A percentile compares a stretch with the other conserved stretches of the same genome.
These are phyloP conservation scores for Cytospora leucostoma DNA, from an alignment of 2,329 filamentous ascomycete genomes.

Conservation along the genomic window DNA sequence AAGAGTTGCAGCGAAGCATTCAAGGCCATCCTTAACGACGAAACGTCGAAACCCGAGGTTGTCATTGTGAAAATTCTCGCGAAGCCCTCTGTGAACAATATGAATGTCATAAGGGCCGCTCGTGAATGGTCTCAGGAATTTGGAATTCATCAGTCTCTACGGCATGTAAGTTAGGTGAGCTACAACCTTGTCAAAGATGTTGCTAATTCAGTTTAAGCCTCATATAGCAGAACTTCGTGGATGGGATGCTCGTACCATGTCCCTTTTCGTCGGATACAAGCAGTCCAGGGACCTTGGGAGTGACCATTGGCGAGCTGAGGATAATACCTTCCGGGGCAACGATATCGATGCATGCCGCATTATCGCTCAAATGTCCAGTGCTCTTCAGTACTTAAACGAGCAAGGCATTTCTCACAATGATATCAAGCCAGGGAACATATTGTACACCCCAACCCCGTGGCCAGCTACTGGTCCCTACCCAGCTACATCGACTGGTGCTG, in stretches of 20 bases:
- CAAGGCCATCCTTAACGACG: too few relatives aligned
- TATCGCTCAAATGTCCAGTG: conserved; percentile 1
- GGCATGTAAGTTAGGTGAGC: neutral
- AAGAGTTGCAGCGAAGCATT: too few relatives aligned
- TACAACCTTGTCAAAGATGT: too few relatives aligned
- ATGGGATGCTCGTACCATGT: too few relatives aligned
- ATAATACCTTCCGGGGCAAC: neutral
- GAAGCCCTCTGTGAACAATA: neutral
- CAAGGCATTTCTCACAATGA: neutral
- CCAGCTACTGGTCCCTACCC: neutral
- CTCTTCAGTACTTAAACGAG: neutral
- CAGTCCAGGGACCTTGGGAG: too few relatives aligned
- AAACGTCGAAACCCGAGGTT: too few relatives aligned
- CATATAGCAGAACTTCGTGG: too few relatives aligned
- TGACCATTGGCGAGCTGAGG: neutral
- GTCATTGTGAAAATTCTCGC: too few relatives aligned
- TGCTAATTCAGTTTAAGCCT: too few relatives aligned
- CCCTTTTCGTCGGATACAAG: too few relatives aligned
- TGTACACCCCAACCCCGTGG: neutral
- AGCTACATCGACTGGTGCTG: neutral
- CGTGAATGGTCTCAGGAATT: neutral
- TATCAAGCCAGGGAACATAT: conserved; percentile 6
- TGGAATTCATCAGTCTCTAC: neutral
- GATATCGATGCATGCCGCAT: neutral
- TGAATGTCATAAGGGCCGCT: neutral